Evolutionary conservation across 192 early-diverging fungal genomes (phyloP), one percentile per base, ranked within the genome.

Genomic region (Coemansia sp.): DNA sequence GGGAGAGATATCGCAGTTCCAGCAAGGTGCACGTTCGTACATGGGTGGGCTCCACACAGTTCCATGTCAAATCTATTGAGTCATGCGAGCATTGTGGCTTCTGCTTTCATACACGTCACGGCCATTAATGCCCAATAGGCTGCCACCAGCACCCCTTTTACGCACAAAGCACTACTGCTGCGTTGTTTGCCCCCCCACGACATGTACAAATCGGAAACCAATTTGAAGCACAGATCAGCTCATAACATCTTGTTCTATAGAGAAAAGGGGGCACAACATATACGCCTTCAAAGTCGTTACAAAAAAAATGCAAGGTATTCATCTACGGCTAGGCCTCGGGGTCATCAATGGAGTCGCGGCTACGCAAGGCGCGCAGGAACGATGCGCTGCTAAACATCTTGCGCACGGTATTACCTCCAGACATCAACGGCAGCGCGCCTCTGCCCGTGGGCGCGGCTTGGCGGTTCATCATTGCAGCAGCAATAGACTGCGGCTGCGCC

Each of bases 271-370:
- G 63, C 62, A 36, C 65, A 74, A 68, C 72, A 31, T 15, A 68
- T 62, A 48, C 71, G 36, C 36, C 59, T 27, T 19, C 46, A 48
- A 29, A 24, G 48, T 24, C 48, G 19, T 50, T 53, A 10, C 6
- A 27, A 53, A 13, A n/a, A 15, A 29, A 12, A 55, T 40, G 15
- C 10, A 46, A 40, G 53, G 45, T 38, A 58, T 38, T 34, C 8
- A 2, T 32, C 7, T 4, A 17, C 2, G 10, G 15, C 11, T 40
- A 65, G 19, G 40, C 59, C n/a, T 70, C 64, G 1, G 64, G 64
- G 22, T 76, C 78, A n/a, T 76, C 70, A 59, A 76, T 74, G 15
- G 79, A 74, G 61, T 82, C 79, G 56, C 79, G 79, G 74, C 79
- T 82, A 32, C 75, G 74, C 64, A 82, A 50, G 0, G 70, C 74